These are phyloP conservation scores for Paecilomyces sp. DNA, from an alignment of 2,329 filamentous ascomycete species.

Conservation along the genomic window DNA sequence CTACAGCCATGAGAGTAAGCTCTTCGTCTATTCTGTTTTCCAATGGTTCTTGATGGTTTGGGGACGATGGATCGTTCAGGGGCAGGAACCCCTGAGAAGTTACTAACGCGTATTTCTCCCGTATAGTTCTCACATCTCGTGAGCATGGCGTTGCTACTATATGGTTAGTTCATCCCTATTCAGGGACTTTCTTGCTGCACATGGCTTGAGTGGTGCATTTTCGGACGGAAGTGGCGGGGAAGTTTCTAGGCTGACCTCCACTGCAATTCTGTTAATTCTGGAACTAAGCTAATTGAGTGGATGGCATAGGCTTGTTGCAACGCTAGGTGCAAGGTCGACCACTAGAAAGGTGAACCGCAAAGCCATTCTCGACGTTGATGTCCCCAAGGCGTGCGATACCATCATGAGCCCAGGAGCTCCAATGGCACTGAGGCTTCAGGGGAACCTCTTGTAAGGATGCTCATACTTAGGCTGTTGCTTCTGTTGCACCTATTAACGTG, in stretches of 20 bases:
- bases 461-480: background rate
- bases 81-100: background rate
- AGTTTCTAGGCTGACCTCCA: background rate
- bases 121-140: slow-evolving; percentile 66
- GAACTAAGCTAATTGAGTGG: background rate
- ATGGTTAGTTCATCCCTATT: slow-evolving; percentile 54
- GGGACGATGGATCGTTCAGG: background rate
- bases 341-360: slow-evolving; percentile 73
- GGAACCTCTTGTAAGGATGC: slow-evolving; percentile 64
- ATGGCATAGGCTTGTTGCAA: slow-evolving; percentile 73
- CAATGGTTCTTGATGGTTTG: background rate
- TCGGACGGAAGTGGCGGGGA: background rate
- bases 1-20: slow-evolving; percentile 86
- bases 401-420: slow-evolving; percentile 80
- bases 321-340: slow-evolving; percentile 65
- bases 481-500: background rate
- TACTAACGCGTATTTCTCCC: slow-evolving; percentile 12
- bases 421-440: slow-evolving; percentile 82
- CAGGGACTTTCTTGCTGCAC: background rate
- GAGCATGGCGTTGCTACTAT: slow-evolving; percentile 92
- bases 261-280: too few relatives aligned
- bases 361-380: slow-evolving; percentile 79
- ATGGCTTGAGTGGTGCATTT: background rate
- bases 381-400: slow-evolving; percentile 79
- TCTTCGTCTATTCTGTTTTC: background rate